Base-by-base conservation (phyloP, 306 rosid species). In the Trifolium subterraneum region DNA sequence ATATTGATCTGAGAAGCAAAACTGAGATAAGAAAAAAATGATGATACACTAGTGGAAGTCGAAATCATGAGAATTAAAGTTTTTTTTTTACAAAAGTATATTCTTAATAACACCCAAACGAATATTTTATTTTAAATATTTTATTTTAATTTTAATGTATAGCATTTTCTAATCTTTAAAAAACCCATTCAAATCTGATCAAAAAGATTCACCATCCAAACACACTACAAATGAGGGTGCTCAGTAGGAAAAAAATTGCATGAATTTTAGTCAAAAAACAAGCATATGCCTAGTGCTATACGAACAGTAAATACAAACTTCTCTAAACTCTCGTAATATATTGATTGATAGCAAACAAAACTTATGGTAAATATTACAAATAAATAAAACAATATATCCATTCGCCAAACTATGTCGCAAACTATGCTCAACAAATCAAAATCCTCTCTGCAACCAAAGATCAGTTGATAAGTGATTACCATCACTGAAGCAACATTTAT, bases 401-500 rank as follows among this genome's bases (percentile, higher is more conserved):
- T 19, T 2, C n/a, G 15, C 50, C 36, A 48, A 44, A 31, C 56
- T 56, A 39, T 76, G 18, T 44, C 38, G 15, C 19, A 38, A 36
- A 50, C 64, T 29, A 35, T 19, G 69, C 77, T 44, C 64, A 64
- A 45, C 29, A 45, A 72, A 18, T 8, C 67, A 54, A 35, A 75
- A 74, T 38, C 48, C 55, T 45, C 44, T 19, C 44, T 19, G 27
- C 25, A 52, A 19, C 59, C 25, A 52, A 52, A 22, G 47, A 47
- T n/a, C 64, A 54, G n/a, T 9, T 27, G 47, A n/a, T 5, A 50
- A 33, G 31, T 27, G 31, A 27, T 27, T 3, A 27, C 41, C 63
- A 55, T 22, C 42, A 22, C 25, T 6, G 19, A 38, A 64, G 36
- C 69, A 44, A 18, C 27, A 68, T 48, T 62, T 23, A 56, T 29